A percentile compares a stretch with the other conserved stretches of the same genome.
Conservation (phyloP, 2,329 filamentous ascomycete species). For the Alternaria metachromatica region DNA sequence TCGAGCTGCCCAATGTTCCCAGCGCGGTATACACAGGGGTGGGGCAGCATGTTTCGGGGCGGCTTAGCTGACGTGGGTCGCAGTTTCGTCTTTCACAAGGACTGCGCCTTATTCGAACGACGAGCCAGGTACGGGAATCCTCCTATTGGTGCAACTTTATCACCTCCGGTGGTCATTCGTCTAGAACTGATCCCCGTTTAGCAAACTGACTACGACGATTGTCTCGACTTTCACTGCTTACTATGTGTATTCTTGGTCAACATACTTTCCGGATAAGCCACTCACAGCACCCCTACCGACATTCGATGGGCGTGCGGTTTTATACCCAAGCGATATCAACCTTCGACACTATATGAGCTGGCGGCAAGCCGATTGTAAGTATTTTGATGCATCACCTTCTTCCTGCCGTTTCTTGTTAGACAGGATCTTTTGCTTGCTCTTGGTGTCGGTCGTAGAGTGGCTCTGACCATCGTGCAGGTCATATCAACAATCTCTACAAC, state of each 20-base stretch:
- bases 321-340: slow-evolving; percentile 83
- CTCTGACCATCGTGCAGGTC: slow-evolving; percentile 61
- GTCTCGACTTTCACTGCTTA: slow-evolving; percentile 93
- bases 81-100: slow-evolving; percentile 89
- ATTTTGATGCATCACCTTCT: neutral
- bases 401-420: neutral
- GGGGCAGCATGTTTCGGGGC: slow-evolving; percentile 17
- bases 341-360: slow-evolving; percentile 95
- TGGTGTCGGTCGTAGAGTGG: neutral
- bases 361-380: slow-evolving; percentile 92
- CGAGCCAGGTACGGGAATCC: slow-evolving; percentile 67
- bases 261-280: slow-evolving; percentile 73
- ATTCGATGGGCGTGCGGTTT: slow-evolving; percentile 90
- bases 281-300: slow-evolving; percentile 80
- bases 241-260: slow-evolving; percentile 82
- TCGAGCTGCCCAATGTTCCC: neutral
- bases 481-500: slow-evolving; percentile 99
- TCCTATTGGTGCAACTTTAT: slow-evolving; percentile 9
- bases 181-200: slow-evolving; percentile 48
- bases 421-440: neutral
- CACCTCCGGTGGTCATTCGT: neutral
- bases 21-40: slow-evolving; percentile 6
- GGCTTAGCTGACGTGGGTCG: slow-evolving; percentile 48
- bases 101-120: slow-evolving; percentile 82
- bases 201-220: slow-evolving; percentile 89